Evolutionary conservation across 305 asterid genomes (phyloP).

Genomic region (Solanum chacoense): DNA sequence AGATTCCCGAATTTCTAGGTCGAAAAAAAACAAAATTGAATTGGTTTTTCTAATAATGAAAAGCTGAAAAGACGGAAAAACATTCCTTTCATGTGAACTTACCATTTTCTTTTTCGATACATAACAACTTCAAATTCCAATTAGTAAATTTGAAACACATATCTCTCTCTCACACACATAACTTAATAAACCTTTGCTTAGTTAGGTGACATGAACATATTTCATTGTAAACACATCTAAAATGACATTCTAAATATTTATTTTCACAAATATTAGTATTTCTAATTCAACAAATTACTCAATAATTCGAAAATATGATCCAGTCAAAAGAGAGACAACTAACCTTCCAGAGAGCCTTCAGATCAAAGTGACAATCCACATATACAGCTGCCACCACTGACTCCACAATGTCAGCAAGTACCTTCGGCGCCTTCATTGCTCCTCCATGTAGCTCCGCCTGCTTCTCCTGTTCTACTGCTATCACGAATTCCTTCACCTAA

Average conservation of each 20-base stretch:
- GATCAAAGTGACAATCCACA: conserved; percentile 24
- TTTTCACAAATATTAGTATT: neutral
- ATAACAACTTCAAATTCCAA: neutral
- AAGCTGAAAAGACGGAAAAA: neutral
- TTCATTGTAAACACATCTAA: neutral
- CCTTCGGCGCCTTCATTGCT: conserved; percentile 69
- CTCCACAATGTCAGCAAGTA: conserved; percentile 35
- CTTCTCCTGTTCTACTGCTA: conserved; percentile 37
- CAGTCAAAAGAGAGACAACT: neutral
- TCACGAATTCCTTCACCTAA: conserved; percentile 63
- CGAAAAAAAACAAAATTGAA: neutral
- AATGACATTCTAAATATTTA: neutral
- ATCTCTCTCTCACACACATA: neutral
- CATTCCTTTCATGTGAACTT: neutral
- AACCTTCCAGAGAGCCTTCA: conserved; percentile 22
- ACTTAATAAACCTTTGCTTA: neutral
- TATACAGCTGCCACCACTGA: conserved; percentile 31
- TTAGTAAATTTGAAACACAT: neutral
- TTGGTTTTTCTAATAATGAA: neutral
- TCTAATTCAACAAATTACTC: neutral
- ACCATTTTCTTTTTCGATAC: neutral
- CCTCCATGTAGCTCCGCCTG: conserved; percentile 62
- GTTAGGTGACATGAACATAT: neutral
- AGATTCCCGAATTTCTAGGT: neutral
- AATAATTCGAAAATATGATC: neutral